Evolutionary conservation across 495 filamentous ascomycete species (phyloP).

Genomic region (Penicillium pulvis): DNA sequence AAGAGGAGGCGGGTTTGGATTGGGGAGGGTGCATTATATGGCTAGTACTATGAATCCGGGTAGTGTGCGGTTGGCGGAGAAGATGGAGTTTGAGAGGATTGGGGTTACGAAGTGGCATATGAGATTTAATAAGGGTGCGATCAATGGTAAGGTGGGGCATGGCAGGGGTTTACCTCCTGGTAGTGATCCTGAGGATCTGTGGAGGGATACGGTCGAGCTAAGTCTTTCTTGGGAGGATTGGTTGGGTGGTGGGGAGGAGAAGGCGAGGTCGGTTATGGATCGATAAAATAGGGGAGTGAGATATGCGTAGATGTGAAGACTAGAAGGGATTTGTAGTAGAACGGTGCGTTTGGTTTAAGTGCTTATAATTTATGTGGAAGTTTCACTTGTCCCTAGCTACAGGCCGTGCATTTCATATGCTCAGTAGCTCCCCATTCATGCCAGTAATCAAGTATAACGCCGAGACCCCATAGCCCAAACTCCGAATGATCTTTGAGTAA

Average conservation of each 20-base stretch:
- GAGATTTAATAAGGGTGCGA: constrained; percentile 22
- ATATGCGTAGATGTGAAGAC: neutral
- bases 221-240: constrained; percentile 26
- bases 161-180: constrained; percentile 19
- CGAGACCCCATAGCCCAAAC: neutral
- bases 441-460: too few relatives aligned
- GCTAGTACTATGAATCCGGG: constrained; percentile 21
- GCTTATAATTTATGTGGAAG: too few relatives aligned
- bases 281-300: neutral
- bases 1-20: constrained; percentile 20
- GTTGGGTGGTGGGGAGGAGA: constrained; percentile 13
- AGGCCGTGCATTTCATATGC: too few relatives aligned
- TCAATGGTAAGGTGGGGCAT: constrained; percentile 23
- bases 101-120: constrained; percentile 25
- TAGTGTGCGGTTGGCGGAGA: constrained; percentile 22
- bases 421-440: too few relatives aligned
- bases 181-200: constrained; percentile 21
- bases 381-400: too few relatives aligned
- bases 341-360: too few relatives aligned
- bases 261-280: constrained; percentile 6
- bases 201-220: constrained; percentile 24
- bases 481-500: neutral
- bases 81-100: constrained; percentile 23
- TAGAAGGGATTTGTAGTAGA: too few relatives aligned
- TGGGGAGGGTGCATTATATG: constrained; percentile 22